These are phyloP conservation scores for Vishniacozyma victoriae DNA, from an alignment of 768 basidiomycete genomes.

Conservation along the genomic window DNA sequence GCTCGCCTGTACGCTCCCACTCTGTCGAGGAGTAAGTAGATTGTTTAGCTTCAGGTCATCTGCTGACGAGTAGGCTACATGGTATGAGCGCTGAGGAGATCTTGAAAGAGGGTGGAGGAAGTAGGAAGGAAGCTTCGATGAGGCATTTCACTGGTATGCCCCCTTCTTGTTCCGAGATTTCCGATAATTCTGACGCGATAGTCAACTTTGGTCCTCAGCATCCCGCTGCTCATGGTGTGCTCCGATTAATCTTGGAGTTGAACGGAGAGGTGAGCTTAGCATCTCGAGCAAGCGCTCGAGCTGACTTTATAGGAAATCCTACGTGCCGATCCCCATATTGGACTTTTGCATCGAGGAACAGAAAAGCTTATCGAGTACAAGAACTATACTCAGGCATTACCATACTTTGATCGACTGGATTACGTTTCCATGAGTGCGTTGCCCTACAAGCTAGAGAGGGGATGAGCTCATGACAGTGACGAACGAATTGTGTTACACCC, in stretches of 20 bases:
- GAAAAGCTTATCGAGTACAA: slow-evolving; percentile 99
- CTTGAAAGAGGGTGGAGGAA: slow-evolving; percentile 62
- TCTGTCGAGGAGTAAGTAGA: slow-evolving; percentile 45
- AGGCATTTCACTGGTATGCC: slow-evolving; percentile 82
- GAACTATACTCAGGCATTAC: slow-evolving; percentile 92
- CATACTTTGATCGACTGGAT: slow-evolving; percentile 98
- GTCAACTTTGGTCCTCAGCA: slow-evolving; percentile 99
- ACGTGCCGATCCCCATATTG: slow-evolving; percentile 62
- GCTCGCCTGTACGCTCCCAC: slow-evolving; percentile 36
- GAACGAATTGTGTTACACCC: slow-evolving; percentile 93
- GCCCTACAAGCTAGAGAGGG: neutral
- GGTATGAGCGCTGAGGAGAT: slow-evolving; percentile 72
- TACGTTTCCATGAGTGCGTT: slow-evolving; percentile 97
- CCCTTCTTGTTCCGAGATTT: neutral
- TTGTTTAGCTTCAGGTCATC: neutral
- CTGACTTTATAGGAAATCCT: slow-evolving; percentile 40
- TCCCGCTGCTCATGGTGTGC: slow-evolving; percentile 96
- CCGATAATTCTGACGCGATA: slow-evolving; percentile 39
- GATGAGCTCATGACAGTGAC: slow-evolving; percentile 64
- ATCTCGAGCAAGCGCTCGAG: neutral
- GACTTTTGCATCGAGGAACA: slow-evolving; percentile 91
- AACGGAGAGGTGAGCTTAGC: slow-evolving; percentile 69
- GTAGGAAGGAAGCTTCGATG: slow-evolving; percentile 69
- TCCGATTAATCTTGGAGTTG: slow-evolving; percentile 92
- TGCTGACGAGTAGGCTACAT: slow-evolving; percentile 52